Conservation (phyloP, 1,284 basidiomycete genomes). For the Leccinum subfulvum region DNA sequence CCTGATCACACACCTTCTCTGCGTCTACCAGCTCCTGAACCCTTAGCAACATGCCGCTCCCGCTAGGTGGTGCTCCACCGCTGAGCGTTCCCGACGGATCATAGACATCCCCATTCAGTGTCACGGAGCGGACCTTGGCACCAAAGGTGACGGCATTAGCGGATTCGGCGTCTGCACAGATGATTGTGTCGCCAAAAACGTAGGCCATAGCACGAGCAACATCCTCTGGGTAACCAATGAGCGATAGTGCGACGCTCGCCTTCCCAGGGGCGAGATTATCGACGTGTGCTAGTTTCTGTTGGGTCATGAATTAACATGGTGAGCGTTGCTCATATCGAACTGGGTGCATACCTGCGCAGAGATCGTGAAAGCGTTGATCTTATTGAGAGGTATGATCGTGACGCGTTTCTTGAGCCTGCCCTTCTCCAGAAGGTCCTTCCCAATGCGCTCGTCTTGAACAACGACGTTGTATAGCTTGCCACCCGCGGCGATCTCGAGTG, state of each 20-base stretch:
- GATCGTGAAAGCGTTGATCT: conserved; percentile 77
- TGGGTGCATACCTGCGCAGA: conserved; percentile 52
- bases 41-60: conserved; percentile 76
- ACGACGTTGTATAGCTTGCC: conserved; percentile 93
- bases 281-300: conserved; percentile 77
- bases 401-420: conserved; percentile 87
- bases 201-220: conserved; percentile 89
- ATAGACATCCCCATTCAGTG: conserved; percentile 93
- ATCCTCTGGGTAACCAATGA: conserved; percentile 85
- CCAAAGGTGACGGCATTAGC: conserved; percentile 90
- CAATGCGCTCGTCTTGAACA: conserved; percentile 87
- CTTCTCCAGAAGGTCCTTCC: conserved; percentile 81
- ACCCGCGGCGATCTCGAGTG: conserved; percentile 92
- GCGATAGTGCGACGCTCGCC: conserved; percentile 82
- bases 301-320: background rate
- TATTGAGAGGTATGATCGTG: conserved; percentile 92
- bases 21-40: conserved; percentile 82
- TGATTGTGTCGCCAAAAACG: conserved; percentile 91
- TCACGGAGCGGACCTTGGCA: conserved; percentile 79
- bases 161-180: conserved; percentile 87
- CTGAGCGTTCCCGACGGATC: conserved; percentile 94
- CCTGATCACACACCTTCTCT: conserved; percentile 52
- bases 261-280: conserved; percentile 79
- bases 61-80: conserved; percentile 84
- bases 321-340: background rate